phyloP scores from a whole-genome alignment of 2,329 filamentous ascomycete genomes.

The Phaeosphaeria sp. region DNA sequence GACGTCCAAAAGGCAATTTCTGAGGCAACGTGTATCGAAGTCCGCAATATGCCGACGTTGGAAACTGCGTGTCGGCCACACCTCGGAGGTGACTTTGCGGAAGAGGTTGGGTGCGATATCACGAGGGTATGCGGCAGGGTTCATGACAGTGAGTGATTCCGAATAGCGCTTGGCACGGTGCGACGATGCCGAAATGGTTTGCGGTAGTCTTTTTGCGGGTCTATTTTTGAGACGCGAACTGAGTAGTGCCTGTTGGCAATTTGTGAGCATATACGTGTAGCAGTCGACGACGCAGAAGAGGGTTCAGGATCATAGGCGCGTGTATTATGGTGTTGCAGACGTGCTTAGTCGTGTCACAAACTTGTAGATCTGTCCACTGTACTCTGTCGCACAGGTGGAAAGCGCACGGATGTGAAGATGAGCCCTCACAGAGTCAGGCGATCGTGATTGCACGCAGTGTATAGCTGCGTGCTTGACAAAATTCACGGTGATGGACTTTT shows the following conservation, averaged over 20 bases:
- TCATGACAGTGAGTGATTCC: not conserved
- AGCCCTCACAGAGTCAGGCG: not conserved
- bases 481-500: not conserved
- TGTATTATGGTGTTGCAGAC: not conserved
- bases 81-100: not conserved
- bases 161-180: not conserved
- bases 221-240: not conserved
- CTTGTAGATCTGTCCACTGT: not conserved
- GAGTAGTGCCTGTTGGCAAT: not conserved
- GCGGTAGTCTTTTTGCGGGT: not conserved
- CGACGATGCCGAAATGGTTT: not conserved
- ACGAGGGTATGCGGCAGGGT: not conserved
- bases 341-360: not conserved
- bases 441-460: not conserved
- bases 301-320: not conserved
- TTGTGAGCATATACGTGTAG: not conserved
- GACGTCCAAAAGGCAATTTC: no score
- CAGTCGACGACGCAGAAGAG: not conserved
- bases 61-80: not conserved
- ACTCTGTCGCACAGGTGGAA: not conserved
- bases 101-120: not conserved
- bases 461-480: not conserved
- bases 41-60: not conserved
- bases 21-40: not conserved
- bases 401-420: not conserved